Evolutionary conservation across 2,329 filamentous ascomycete genomes (phyloP).

Genomic region (Hypoxylon sp.): DNA sequence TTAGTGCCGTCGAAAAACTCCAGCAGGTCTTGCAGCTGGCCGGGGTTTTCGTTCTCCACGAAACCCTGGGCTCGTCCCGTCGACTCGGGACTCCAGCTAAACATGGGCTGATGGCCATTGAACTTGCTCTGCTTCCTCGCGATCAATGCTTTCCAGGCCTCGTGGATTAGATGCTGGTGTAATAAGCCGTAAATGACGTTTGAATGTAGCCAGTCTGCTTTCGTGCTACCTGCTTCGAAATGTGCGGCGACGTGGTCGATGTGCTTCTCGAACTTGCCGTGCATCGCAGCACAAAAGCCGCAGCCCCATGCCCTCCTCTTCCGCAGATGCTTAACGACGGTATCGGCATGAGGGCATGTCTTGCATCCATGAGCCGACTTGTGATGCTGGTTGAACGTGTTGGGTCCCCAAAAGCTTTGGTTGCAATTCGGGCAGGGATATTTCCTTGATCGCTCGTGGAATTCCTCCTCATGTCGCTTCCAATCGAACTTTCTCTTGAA

Average conservation of each 20-base stretch:
- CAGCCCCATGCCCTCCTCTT: conserved; percentile 79
- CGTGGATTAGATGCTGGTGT: conserved; percentile 74
- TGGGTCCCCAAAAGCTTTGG: conserved; percentile 77
- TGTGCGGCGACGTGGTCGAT: conserved; percentile 78
- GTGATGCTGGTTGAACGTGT: conserved; percentile 78
- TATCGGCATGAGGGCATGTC: conserved; percentile 75
- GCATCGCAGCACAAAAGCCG: conserved; percentile 75
- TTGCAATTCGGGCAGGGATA: conserved; percentile 78
- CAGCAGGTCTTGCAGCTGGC: conserved; percentile 74
- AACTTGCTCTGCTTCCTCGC: conserved; percentile 62
- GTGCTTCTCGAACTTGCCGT: conserved; percentile 75
- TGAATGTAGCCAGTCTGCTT: conserved; percentile 77
- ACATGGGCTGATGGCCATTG: conserved; percentile 67
- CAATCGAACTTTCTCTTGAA: conserved; percentile 78
- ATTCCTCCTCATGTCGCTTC: conserved; percentile 79
- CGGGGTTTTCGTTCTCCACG: conserved; percentile 73
- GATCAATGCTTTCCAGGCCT: conserved; percentile 72
- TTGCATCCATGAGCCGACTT: conserved; percentile 75
- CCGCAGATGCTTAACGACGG: conserved; percentile 73
- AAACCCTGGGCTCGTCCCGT: conserved; percentile 71
- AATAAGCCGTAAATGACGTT: conserved; percentile 77
- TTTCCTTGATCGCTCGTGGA: conserved; percentile 77
- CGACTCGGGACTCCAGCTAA: conserved; percentile 71
- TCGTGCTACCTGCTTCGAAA: conserved; percentile 74
- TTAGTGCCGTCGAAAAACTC: conserved; percentile 74